Evolutionary conservation across 2,329 filamentous ascomycete species (phyloP).

Genomic region (Paraphoma sp.): DNA sequence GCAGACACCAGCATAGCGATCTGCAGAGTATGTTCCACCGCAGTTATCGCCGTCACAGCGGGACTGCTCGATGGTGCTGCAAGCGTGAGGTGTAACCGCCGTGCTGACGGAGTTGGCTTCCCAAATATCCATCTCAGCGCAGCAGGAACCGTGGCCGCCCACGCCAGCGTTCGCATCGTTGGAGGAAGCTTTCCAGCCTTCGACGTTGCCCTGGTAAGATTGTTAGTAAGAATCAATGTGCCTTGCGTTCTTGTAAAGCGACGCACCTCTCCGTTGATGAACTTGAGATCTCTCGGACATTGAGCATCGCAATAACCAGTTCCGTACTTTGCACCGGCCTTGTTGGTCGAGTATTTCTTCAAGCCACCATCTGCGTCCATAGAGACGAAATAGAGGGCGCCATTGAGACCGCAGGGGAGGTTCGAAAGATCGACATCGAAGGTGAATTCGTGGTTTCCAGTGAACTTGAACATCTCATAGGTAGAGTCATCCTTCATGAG

Average conservation of each 20-base stretch:
- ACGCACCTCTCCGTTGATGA: conserved; percentile 51
- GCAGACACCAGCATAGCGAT: conserved; percentile 68
- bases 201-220: conserved; percentile 56
- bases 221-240: background rate
- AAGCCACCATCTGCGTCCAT: conserved; percentile 69
- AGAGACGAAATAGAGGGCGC: conserved; percentile 56
- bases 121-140: conserved; percentile 68
- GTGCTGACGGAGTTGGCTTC: conserved; percentile 70
- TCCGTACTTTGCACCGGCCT: conserved; percentile 60
- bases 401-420: conserved; percentile 73
- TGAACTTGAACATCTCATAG: conserved; percentile 47
- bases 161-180: conserved; percentile 62
- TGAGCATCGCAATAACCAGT: conserved; percentile 51
- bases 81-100: conserved; percentile 70
- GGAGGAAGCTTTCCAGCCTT: conserved; percentile 58
- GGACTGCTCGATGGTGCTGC: conserved; percentile 58
- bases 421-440: conserved; percentile 59
- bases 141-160: conserved; percentile 66
- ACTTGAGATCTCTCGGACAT: conserved; percentile 57
- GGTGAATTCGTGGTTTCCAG: conserved; percentile 54
- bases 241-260: background rate
- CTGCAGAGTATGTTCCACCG: conserved; percentile 56
- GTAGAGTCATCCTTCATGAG: conserved; percentile 43
- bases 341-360: conserved; percentile 53
- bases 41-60: conserved; percentile 59